phyloP scores from a whole-genome alignment of 2,329 filamentous ascomycete genomes.

The Penicillium italicum region DNA sequence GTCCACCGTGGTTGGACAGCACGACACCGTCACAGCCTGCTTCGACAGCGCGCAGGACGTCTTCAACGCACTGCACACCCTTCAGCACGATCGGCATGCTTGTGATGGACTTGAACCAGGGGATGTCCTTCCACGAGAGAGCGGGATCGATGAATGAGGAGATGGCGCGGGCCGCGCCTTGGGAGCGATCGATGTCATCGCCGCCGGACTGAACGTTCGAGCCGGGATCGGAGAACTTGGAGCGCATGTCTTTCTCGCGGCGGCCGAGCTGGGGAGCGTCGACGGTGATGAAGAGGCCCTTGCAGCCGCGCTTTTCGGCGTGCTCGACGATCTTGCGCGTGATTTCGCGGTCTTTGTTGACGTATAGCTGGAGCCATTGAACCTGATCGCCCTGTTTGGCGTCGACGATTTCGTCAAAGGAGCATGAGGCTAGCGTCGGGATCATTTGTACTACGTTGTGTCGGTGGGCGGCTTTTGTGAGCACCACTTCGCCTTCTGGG shows the following conservation, averaged over 20 bases:
- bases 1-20: constrained; percentile 90
- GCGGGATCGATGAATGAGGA: constrained; percentile 93
- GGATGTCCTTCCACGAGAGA: constrained; percentile 89
- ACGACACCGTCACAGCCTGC: constrained; percentile 83
- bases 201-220: constrained; percentile 73
- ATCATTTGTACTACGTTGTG: constrained; percentile 98
- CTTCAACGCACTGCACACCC: constrained; percentile 92
- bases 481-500: constrained; percentile 86
- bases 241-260: constrained; percentile 96
- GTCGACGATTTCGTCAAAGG: constrained; percentile 95
- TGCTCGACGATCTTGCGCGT: constrained; percentile 87
- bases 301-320: constrained; percentile 87
- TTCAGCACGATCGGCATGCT: constrained; percentile 95
- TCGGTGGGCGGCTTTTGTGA: constrained; percentile 77
- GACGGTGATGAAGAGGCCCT: constrained; percentile 95
- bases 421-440: constrained; percentile 91
- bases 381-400: constrained; percentile 74
- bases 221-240: constrained; percentile 81
- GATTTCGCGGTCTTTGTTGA: constrained; percentile 92
- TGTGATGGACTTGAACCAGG: constrained; percentile 89
- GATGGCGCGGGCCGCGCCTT: constrained; percentile 92
- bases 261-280: constrained; percentile 94
- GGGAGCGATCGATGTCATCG: constrained; percentile 71
- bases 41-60: constrained; percentile 83
- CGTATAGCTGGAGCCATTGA: constrained; percentile 96